A percentile compares a stretch with the other conserved stretches of the same genome.
Evolutionary conservation across 306 rosid genomes (phyloP).

Genomic region (Comarum palustre): DNA sequence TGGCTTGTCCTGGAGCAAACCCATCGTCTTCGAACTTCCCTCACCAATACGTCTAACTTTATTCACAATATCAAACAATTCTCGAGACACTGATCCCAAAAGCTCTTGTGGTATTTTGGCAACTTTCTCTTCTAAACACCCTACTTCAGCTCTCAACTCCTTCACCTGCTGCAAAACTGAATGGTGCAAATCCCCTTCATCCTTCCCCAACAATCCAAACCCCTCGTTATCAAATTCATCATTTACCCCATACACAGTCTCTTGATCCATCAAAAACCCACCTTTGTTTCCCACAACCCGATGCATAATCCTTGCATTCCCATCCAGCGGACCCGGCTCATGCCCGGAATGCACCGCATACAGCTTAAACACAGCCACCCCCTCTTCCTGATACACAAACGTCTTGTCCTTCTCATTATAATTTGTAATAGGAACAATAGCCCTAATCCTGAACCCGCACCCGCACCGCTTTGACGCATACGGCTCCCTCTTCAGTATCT

Average conservation of each 20-base stretch:
- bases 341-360: slow-evolving; percentile 99
- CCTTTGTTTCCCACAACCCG: slow-evolving; percentile 93
- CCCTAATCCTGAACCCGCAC: slow-evolving; percentile 95
- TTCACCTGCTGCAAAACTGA: slow-evolving; percentile 84
- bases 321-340: slow-evolving; percentile 96
- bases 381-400: slow-evolving; percentile 95
- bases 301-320: slow-evolving; percentile 97
- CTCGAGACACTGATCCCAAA: slow-evolving; percentile 70
- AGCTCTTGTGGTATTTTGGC: slow-evolving; percentile 58
- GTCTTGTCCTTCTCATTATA: slow-evolving; percentile 96
- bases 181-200: slow-evolving; percentile 74
- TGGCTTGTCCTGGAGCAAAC: slow-evolving; percentile 57
- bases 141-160: slow-evolving; percentile 78
- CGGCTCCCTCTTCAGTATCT: slow-evolving; percentile 89
- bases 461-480: slow-evolving; percentile 96
- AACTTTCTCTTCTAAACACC: slow-evolving; percentile 68
- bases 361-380: slow-evolving; percentile 78
- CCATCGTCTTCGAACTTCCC: slow-evolving; percentile 55
- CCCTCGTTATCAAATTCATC: slow-evolving; percentile 86
- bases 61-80: slow-evolving; percentile 67
- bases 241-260: slow-evolving; percentile 76
- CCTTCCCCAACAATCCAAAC: slow-evolving; percentile 80
- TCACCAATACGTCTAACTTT: slow-evolving; percentile 74
- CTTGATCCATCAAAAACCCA: slow-evolving; percentile 75
- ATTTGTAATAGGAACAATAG: slow-evolving; percentile 92